Evolutionary conservation across 495 filamentous ascomycete genomes (phyloP).

Genomic region (Cenococcum geophilum): DNA sequence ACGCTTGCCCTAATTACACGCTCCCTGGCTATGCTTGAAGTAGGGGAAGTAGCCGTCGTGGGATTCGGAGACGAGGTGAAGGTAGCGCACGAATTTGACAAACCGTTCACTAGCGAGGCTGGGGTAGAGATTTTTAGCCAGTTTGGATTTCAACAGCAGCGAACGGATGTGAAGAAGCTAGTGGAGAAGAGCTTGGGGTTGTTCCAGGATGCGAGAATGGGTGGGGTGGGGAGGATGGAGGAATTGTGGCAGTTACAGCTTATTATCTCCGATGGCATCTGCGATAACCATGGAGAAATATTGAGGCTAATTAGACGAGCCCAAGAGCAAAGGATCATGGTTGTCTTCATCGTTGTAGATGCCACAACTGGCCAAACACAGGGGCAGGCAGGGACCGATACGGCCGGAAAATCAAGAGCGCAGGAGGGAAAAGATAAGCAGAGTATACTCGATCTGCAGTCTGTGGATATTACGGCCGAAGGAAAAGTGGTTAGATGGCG

Average conservation of each 20-base stretch:
- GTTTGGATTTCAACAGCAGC: constrained; percentile 77
- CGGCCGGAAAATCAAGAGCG: constrained; percentile 32
- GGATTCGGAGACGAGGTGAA: constrained; percentile 81
- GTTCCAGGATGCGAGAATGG: constrained; percentile 68
- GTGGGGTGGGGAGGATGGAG: constrained; percentile 52
- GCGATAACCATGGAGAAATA: constrained; percentile 80
- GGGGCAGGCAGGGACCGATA: constrained; percentile 14
- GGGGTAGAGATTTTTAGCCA: constrained; percentile 74
- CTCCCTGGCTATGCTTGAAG: constrained; percentile 83
- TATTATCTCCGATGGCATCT: constrained; percentile 88
- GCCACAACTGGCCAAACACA: constrained; percentile 42
- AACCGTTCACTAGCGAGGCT: constrained; percentile 74
- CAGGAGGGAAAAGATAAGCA: constrained; percentile 24
- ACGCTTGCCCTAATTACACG: constrained; percentile 85
- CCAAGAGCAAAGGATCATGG: constrained; percentile 90
- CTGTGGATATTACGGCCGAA: constrained; percentile 69
- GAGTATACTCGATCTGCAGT: constrained; percentile 73
- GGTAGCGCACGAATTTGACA: constrained; percentile 83
- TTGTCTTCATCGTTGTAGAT: constrained; percentile 95
- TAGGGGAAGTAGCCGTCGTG: constrained; percentile 80
- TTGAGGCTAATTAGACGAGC: constrained; percentile 75
- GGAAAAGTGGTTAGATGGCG: constrained; percentile 59
- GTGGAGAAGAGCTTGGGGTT: constrained; percentile 68
- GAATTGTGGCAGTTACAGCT: constrained; percentile 97
- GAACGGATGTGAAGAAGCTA: constrained; percentile 77